Evolutionary conservation across 768 basidiomycete genomes (phyloP).

Genomic region (Hortiboletus campestris): DNA sequence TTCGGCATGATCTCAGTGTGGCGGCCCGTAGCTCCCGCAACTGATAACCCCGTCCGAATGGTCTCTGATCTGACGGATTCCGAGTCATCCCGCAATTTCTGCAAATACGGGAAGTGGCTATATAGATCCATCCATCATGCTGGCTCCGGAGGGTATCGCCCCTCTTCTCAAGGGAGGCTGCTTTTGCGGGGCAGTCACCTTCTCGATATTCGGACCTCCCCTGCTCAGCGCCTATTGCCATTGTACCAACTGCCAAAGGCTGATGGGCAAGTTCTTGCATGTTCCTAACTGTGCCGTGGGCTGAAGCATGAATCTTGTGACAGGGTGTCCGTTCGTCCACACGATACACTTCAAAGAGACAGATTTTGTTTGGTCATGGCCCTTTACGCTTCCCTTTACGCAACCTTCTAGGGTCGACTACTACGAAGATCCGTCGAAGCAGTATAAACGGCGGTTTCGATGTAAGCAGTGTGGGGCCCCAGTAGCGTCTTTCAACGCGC

Average conservation of each 20-base stretch:
- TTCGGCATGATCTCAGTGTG: no score
- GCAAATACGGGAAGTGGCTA: no score
- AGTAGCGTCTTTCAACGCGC: slow-evolving; percentile 53
- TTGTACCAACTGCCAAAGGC: slow-evolving; percentile 65
- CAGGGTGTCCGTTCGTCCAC: slow-evolving; percentile 54
- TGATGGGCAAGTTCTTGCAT: slow-evolving; percentile 42
- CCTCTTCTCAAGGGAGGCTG: slow-evolving; percentile 48
- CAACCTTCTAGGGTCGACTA: slow-evolving; percentile 41
- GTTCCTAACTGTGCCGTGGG: background rate
- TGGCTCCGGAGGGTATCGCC: slow-evolving; percentile 6
- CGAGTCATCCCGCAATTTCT: background rate
- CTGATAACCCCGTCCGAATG: no score
- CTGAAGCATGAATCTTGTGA: slow-evolving; percentile 1
- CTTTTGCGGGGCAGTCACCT: slow-evolving; percentile 55
- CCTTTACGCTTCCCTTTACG: slow-evolving; percentile 10
- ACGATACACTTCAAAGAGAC: slow-evolving; percentile 53
- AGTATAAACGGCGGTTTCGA: slow-evolving; percentile 59
- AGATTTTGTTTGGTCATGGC: slow-evolving; percentile 51
- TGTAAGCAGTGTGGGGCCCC: slow-evolving; percentile 60
- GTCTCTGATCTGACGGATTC: background rate
- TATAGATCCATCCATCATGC: slow-evolving; percentile 5
- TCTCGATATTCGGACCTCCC: slow-evolving; percentile 46
- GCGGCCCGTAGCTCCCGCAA: no score
- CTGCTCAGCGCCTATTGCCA: slow-evolving; percentile 64
- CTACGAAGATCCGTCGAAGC: slow-evolving; percentile 48